phyloP scores from a whole-genome alignment of 2,329 filamentous ascomycete species.

The Geosmithia morbida region DNA sequence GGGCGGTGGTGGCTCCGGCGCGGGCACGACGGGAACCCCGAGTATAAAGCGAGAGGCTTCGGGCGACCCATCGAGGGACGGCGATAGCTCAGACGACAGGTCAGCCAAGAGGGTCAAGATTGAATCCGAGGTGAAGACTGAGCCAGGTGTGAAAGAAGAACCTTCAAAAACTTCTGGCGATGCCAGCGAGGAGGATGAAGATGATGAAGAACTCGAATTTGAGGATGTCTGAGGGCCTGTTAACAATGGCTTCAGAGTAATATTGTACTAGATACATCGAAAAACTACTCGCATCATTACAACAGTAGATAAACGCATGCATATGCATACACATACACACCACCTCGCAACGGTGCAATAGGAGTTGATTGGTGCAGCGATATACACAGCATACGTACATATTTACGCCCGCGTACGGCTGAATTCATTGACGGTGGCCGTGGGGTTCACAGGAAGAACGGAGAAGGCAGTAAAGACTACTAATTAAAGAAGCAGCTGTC shows the following conservation, averaged over 20 bases:
- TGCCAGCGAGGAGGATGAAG: conserved; percentile 26
- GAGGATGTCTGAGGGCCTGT: conserved; percentile 30
- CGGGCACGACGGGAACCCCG: conserved; percentile 15
- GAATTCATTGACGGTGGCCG: background rate
- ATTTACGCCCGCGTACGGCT: background rate
- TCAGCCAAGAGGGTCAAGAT: conserved; percentile 48
- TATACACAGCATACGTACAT: background rate
- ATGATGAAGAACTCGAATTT: conserved; percentile 42
- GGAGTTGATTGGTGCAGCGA: background rate
- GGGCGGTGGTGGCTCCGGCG: conserved; percentile 11
- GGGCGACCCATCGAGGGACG: conserved; percentile 10
- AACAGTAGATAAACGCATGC: background rate
- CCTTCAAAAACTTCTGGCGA: conserved; percentile 8
- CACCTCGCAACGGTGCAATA: no score
- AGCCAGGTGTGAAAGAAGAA: conserved; percentile 5
- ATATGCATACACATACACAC: background rate
- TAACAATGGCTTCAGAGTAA: background rate
- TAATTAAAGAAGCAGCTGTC: no score
- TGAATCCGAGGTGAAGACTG: conserved; percentile 33
- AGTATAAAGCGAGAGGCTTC: conserved; percentile 19
- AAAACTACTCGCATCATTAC: background rate
- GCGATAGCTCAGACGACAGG: conserved; percentile 22
- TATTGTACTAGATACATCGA: background rate
- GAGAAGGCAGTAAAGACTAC: background rate
- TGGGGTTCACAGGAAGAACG: background rate